Evolutionary conservation across 805 yeast species (phyloP), one percentile per base, ranked within the genome.

Genomic region (Wickerhamomyces rabaulensis): DNA sequence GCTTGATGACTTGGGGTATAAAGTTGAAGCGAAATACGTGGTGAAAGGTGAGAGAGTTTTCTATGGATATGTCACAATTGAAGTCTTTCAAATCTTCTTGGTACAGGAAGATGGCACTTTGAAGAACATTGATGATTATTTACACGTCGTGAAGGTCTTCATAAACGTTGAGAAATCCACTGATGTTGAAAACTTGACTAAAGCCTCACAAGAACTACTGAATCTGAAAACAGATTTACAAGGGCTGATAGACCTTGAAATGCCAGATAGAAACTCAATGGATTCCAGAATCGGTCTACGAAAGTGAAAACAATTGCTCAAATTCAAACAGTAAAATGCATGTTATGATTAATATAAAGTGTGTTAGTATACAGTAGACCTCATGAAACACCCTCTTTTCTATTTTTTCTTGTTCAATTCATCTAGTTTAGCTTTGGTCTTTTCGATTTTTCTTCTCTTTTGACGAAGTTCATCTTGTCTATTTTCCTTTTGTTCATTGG

Each of bases 231-330:
- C 70, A 17, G 87, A 82, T 43, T 67, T 91, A 49, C 68, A 73
- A 47, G 90, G 90, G 13, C 69, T 89, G 42, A 73, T 91, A 9
- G 79, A 79, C 41, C 70, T 91, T 41, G 78, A 71, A 17, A 77
- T 86, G 27, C 95, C 96, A 6, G 94, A 87, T 58, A 73, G 96
- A 51, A 79, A 79, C 60, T 70, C 74, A 22, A 87, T 90, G 89
- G 96, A 90, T 62, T 79, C 91, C 1, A 75, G 96, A 54, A 73
- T 85, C 25, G 51, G 51, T n/a, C 42, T 48, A 13, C 45, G 51
- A 37, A 46, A 42, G 29, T 39, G 29, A 27, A 17, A 16, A 39
- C 16, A 17, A 27, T 23, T 12, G 17, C 3, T 29, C 13, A 13
- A 13, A 15, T 29, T 33, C 20, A 16, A 33, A 27, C 31, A 27